Evolutionary conservation across 139 green algal genomes (phyloP), one percentile per base, ranked within the genome.

Genomic region (Asterochloris erici): DNA sequence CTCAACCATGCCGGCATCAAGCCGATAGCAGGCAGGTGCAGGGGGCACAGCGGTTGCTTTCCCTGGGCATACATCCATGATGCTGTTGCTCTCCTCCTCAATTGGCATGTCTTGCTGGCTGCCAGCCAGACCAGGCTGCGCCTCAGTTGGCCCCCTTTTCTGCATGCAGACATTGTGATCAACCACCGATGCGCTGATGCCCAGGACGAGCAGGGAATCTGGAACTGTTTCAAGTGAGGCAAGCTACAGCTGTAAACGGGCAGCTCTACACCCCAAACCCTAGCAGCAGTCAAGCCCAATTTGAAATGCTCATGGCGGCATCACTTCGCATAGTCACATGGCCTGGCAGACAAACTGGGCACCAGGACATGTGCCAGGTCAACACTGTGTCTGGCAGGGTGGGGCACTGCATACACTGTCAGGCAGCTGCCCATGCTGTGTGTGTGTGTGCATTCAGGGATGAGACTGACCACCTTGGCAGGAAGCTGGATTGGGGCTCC

Each of bases 111-210:
- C 6, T 29, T 54, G 38, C 38, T 54, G 38, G 38, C 38, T 54
- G 38, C 38, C 38, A 54, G 38, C 38, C 38, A 54, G 38, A 54
- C 38, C 6, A 54, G 38, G 38, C 38, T 54, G 38, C 38, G 38
- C 6, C 38, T 54, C 38, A 54, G 38, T 10, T 54, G 38, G 4
- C 38, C 6, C 4, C 38, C 38, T 54, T 54, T 54, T 2, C 38
- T 54, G 38, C 38, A 54, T 54, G 38, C 92, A 15, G 95, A 98
- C 86, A 95, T 98, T 29, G 95, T 98, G 26, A 94, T 98, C 86
- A 98, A 98, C 88, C 95, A 98, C 86, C 78, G 78, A 6, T 95
- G 92, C 77, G 92, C 92, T 26, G 87, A 95, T 61, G 81, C 84
- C 28, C 90, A 93, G 82, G 90, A 93, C 78, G 88, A 90, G 62